Base-by-base conservation (phyloP, 371 early-diverging fungal species). In the Rhizopus delemar region DNA sequence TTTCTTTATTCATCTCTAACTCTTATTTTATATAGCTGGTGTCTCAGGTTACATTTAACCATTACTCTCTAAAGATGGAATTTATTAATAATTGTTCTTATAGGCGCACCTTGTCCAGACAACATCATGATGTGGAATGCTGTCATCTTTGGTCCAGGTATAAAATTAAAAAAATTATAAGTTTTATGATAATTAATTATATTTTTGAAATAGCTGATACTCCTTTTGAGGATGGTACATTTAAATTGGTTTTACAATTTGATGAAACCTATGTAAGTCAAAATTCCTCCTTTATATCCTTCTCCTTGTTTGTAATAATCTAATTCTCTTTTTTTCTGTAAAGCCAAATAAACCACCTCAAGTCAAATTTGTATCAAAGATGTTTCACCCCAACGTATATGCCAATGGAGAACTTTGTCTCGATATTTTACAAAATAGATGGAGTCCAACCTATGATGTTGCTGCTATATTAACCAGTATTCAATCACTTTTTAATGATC, bases 381-480 rank as follows among this genome's bases (percentile, higher is more conserved):
- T 99, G 94, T 99, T 97, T 80, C 99, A 99, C 75, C 99, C 99
- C 3, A 99, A 99, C 73, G 97, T 96, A 9, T 99, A 99, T 71
- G 93, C 94, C 54, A 96, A 93, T 75, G 99, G 99, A 6, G 98
- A 99, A 70, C 82, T 99, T 39, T 99, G 99, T 73, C 76, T 99
- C 57, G 99, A 99, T 75, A 99, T 99, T 73, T 76, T 99, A 62
- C 99, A 98, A 75, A 98, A 97, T 76, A 86, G 97, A 59, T 99
- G 99, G 96, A 90, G 90, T 43, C 97, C 99, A 5, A 96, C 96
- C 0, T 98, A 97, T 69, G 98, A 97, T 70, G 95, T 98, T 4
- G 92, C 95, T 6, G 95, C 96, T 5, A 96, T 98, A 35, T 79
- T 98, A 63, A 96, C 98, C 11, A 93, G 93, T 46, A 96, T 99